Conservation (phyloP, 371 early-diverging fungal genomes). For the Mucor plumbeus region DNA sequence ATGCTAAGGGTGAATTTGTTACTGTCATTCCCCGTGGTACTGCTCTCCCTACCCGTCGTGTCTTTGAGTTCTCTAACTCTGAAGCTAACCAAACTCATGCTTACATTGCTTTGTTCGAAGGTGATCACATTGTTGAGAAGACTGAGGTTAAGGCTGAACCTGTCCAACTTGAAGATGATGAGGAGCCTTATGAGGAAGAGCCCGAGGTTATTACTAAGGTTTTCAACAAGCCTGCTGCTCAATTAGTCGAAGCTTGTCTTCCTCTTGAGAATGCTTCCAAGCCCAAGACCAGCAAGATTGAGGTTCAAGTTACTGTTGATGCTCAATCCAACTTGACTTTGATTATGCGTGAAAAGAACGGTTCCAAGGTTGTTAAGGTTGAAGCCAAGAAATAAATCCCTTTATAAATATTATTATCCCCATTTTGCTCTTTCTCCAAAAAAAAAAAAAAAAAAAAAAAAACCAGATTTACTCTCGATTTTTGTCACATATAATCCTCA, state of each 20-base stretch:
- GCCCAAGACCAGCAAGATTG: conserved; percentile 60
- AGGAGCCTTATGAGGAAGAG: conserved; percentile 55
- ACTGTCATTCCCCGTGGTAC: conserved; percentile 83
- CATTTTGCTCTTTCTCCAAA: background rate
- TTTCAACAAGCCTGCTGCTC: conserved; percentile 59
- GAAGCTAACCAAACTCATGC: conserved; percentile 75
- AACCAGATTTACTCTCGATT: background rate
- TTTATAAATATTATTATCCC: conserved; percentile 1
- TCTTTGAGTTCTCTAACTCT: conserved; percentile 73
- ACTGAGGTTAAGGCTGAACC: conserved; percentile 61
- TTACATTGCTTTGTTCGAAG: conserved; percentile 86
- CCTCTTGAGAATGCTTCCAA: conserved; percentile 57
- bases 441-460: background rate
- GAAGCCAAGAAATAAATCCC: conserved; percentile 42
- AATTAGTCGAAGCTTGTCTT: conserved; percentile 62
- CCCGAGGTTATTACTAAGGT: conserved; percentile 58
- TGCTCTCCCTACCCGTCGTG: conserved; percentile 84
- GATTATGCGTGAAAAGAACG: conserved; percentile 66
- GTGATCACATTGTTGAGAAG: conserved; percentile 66
- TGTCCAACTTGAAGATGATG: conserved; percentile 58
- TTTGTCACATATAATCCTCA: conserved; percentile 4
- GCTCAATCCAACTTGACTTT: conserved; percentile 54
- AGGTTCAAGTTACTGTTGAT: conserved; percentile 65
- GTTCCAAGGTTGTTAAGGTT: conserved; percentile 57
- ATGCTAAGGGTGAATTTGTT: conserved; percentile 74